phyloP scores from a whole-genome alignment of 495 filamentous ascomycete species.

The Corynascus novoguineensis region DNA sequence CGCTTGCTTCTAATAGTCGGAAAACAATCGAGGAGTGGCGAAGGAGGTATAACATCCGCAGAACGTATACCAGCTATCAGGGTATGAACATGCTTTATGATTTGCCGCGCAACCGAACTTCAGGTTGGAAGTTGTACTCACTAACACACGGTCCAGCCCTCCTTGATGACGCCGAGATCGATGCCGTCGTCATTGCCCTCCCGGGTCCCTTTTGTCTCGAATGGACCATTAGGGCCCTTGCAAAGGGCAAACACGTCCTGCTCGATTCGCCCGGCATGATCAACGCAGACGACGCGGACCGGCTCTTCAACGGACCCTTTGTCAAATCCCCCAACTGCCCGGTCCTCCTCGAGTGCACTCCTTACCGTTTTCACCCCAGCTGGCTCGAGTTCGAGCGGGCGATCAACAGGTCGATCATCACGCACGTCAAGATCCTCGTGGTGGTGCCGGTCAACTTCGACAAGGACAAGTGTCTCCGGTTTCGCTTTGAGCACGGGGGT shows the following conservation, averaged over 20 bases:
- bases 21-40: conserved; percentile 51
- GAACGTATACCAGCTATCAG: conserved; percentile 47
- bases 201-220: conserved; percentile 46
- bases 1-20: conserved; percentile 54
- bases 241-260: conserved; percentile 55
- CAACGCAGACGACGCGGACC: conserved; percentile 44
- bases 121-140: neutral
- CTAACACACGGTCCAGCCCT: conserved; percentile 32
- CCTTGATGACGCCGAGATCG: conserved; percentile 48
- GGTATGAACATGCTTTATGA: conserved; percentile 33
- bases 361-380: conserved; percentile 52
- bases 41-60: conserved; percentile 51
- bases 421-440: conserved; percentile 28
- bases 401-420: conserved; percentile 38
- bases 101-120: neutral
- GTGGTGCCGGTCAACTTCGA: conserved; percentile 18
- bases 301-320: conserved; percentile 38
- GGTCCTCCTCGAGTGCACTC: conserved; percentile 57
- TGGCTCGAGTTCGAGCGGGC: conserved; percentile 45
- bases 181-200: conserved; percentile 48
- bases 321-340: conserved; percentile 24
- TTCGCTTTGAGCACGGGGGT: conserved; percentile 49
- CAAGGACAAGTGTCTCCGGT: conserved; percentile 16
- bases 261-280: conserved; percentile 52
- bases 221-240: conserved; percentile 48